These are phyloP conservation scores for Talaromyces nanjingensis DNA, from an alignment of 495 filamentous ascomycete species.

Conservation along the genomic window DNA sequence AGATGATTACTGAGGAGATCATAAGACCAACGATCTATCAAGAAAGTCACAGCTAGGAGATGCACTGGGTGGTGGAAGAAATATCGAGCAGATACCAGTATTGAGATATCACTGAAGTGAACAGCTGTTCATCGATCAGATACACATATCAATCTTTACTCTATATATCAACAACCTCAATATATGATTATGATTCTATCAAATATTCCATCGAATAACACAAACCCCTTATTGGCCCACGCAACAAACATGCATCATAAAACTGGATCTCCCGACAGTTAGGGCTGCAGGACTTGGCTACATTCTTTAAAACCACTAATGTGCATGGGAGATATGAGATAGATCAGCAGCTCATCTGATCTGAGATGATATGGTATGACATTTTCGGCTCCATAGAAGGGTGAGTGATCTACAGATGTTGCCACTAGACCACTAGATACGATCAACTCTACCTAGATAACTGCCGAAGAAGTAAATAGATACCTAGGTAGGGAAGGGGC, in stretches of 20 bases:
- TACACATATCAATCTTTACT: neutral
- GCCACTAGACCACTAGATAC: too few species aligned
- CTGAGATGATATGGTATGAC: neutral
- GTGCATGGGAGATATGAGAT: neutral
- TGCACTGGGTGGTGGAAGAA: too few species aligned
- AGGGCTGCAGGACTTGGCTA: neutral
- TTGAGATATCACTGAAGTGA: too few species aligned
- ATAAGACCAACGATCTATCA: too few species aligned
- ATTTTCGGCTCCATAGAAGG: neutral
- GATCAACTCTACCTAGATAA: too few species aligned
- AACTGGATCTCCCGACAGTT: neutral
- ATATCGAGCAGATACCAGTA: too few species aligned
- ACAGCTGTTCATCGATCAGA: neutral
- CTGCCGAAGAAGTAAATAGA: too few species aligned
- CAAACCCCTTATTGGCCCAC: neutral
- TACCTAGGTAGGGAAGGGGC: too few species aligned
- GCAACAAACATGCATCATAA: neutral
- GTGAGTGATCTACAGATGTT: neutral
- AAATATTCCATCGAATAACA: neutral
- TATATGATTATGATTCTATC: neutral
- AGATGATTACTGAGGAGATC: too few species aligned
- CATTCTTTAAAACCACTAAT: neutral
- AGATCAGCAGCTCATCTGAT: neutral
- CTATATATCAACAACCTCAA: neutral
- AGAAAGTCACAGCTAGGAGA: too few species aligned